Conservation (phyloP, 2,329 filamentous ascomycete species). For the Acephala macrosclerotiorum region DNA sequence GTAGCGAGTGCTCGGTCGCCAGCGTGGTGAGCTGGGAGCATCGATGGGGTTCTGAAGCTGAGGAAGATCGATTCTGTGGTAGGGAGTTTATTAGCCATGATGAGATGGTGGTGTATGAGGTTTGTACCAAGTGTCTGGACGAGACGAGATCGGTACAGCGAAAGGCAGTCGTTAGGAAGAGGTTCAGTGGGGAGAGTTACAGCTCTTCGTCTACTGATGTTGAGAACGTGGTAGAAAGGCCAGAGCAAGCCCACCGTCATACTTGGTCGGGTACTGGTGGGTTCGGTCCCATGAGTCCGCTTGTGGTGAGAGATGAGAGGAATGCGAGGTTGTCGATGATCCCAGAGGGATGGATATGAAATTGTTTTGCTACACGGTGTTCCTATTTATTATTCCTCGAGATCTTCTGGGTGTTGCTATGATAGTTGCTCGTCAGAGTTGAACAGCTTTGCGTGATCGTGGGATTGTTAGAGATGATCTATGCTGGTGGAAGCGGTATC, state of each 20-base stretch:
- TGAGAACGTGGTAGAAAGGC: background rate
- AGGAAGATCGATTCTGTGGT: background rate
- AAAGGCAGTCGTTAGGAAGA: background rate
- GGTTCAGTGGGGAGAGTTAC: background rate
- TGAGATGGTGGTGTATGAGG: background rate
- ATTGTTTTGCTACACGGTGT: background rate
- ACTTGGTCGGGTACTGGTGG: background rate
- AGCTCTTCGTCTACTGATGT: background rate
- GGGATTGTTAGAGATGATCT: background rate
- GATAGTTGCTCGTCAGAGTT: background rate
- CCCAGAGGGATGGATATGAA: background rate
- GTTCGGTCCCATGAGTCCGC: background rate
- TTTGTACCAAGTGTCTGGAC: conserved; percentile 1
- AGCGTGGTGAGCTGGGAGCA: background rate
- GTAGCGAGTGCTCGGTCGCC: background rate
- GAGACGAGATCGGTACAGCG: background rate
- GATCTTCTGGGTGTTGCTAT: background rate
- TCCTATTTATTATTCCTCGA: background rate
- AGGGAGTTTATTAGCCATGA: background rate
- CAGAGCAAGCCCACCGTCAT: background rate
- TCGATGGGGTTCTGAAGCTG: conserved; percentile 1
- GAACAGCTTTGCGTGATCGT: background rate
- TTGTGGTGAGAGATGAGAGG: background rate
- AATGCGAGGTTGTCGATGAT: background rate
- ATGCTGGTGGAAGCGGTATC: background rate